Base-by-base conservation (phyloP, 2,329 filamentous ascomycete genomes). In the Botrytis porri region DNA sequence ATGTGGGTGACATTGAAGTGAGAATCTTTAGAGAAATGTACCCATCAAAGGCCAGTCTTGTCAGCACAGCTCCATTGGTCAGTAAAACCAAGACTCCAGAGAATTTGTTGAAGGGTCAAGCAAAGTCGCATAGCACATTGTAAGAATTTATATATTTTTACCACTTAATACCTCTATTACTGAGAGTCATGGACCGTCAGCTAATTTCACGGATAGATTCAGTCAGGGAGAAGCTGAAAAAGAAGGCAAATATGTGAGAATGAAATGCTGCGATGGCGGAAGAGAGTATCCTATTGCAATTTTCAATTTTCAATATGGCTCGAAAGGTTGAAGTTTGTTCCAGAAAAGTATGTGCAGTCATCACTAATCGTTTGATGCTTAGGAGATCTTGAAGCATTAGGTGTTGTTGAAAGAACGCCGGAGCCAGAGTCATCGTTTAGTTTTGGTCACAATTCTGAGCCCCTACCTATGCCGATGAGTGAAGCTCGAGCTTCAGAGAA, bases 111-210 rank as follows among this genome's bases (percentile, higher is more conserved):
- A 71, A 71, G 29, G 61, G 35, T 0, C 10, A 71, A 41, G 70
- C 70, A 57, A 66, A 66, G n/a, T 71, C 70, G 4, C 70, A 66
- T 43, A 32, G 20, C 18, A 65, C 16, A 43, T n/a, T 29, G 70
- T 71, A 65, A 43, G 70, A 2, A 9, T 22, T 43, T 20, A 32
- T 51, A 14, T n/a, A 12, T 22, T 2, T n/a, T 32, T 2, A 9
- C 25, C 4, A 14, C 39, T 32, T 9, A 12, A 4, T 20, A 32
- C 16, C 16, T 63, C 1, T 29, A 41, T 29, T 1, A 20, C 14
- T 29, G 25, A 43, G 25, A 18, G 20, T 22, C 1, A 12, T 43
- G 25, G 61, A 20, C 4, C 37, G 4, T 41, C 10, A 9, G 18
- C 61, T 63, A 10, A 63, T 39, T 3, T 43, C 29, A 16, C 14